These are phyloP conservation scores for Ganoderma sinense DNA, from an alignment of 1,284 basidiomycete species.

Conservation along the genomic window DNA sequence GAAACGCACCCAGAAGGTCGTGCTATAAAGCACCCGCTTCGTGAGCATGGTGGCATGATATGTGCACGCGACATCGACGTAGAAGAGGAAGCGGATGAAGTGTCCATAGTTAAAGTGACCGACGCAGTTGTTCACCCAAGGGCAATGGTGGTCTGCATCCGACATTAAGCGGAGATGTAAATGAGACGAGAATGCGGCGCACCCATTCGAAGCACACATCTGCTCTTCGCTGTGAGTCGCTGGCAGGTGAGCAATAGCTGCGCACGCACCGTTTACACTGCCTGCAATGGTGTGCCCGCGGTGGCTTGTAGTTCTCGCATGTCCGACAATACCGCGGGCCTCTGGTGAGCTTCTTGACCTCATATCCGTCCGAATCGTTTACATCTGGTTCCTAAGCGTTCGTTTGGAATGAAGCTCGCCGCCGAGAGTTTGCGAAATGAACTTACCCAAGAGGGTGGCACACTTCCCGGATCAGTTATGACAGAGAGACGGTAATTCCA, in stretches of 20 bases:
- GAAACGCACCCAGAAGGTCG: constrained; percentile 62
- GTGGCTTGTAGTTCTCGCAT: constrained; percentile 78
- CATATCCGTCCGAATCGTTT: constrained; percentile 72
- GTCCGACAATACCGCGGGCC: constrained; percentile 84
- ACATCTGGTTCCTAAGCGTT: constrained; percentile 74
- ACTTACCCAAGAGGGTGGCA: constrained; percentile 84
- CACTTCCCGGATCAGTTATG: constrained; percentile 82
- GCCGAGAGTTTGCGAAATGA: neutral
- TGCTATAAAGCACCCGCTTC: constrained; percentile 58
- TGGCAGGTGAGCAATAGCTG: neutral
- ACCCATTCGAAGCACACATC: constrained; percentile 88
- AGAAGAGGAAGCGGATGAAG: constrained; percentile 93
- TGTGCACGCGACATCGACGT: constrained; percentile 86
- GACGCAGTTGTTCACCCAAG: constrained; percentile 91
- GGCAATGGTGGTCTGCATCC: constrained; percentile 87
- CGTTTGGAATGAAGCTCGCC: constrained; percentile 9
- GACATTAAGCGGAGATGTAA: neutral
- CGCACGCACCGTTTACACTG: constrained; percentile 78
- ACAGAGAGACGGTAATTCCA: constrained; percentile 91
- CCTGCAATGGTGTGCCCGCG: constrained; percentile 88
- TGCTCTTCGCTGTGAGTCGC: constrained; percentile 37
- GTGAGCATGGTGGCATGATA: constrained; percentile 87
- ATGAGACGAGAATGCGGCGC: constrained; percentile 8
- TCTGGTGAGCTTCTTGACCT: constrained; percentile 88
- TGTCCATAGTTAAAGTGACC: constrained; percentile 91